phyloP scores from a whole-genome alignment of 202 grass and related monocot genomes.

The Saccharum hybrid region DNA sequence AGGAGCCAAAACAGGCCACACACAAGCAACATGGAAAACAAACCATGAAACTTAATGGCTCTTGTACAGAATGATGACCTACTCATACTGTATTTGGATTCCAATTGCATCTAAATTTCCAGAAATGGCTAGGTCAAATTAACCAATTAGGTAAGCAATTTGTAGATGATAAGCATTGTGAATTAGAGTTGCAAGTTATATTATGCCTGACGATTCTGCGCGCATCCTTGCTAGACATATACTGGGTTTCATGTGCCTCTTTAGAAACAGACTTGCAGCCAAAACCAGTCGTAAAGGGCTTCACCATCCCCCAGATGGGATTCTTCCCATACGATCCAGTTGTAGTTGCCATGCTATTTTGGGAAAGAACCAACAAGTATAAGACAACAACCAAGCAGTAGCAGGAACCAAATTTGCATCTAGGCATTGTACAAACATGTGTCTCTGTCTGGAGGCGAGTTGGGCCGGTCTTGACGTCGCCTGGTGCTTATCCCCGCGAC shows the following conservation, averaged over 20 bases:
- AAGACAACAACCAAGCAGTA: neutral
- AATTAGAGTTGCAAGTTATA: neutral
- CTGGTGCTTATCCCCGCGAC: too few relatives aligned
- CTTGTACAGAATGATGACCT: neutral
- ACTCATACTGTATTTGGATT: neutral
- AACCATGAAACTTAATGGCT: neutral
- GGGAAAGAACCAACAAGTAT: neutral
- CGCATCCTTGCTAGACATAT: neutral
- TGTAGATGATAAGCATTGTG: neutral
- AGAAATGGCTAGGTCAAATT: constrained; percentile 22
- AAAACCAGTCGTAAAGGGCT: constrained; percentile 9
- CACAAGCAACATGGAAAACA: neutral
- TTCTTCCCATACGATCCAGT: constrained; percentile 4
- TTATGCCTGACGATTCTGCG: constrained; percentile 8
- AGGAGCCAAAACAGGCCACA: neutral
- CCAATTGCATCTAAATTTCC: neutral
- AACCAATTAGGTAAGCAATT: neutral
- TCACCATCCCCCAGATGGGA: neutral
- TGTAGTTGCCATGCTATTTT: neutral
- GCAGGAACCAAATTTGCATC: neutral
- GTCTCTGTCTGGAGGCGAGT: too few relatives aligned
- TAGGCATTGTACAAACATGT: neutral
- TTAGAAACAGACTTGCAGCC: neutral
- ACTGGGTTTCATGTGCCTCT: neutral
- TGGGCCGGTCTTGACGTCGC: too few relatives aligned